Base-by-base conservation (phyloP, 495 filamentous ascomycete genomes). In the Penicillium salamii region DNA sequence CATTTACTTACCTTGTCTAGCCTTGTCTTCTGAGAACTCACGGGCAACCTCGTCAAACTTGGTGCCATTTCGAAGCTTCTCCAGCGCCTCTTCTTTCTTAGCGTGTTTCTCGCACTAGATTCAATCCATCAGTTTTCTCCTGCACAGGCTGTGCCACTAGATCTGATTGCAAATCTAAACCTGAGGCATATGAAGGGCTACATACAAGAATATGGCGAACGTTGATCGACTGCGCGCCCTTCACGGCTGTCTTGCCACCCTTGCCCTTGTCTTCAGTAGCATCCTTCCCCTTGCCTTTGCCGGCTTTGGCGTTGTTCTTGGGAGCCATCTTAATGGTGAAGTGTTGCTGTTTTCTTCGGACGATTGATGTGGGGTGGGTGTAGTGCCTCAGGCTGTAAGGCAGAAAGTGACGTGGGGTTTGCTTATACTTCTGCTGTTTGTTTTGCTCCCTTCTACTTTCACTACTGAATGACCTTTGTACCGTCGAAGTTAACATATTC, bases 31-130 rank as follows among this genome's bases (percentile, higher is more conserved):
- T 0, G 87, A 91, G 54, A 85, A 91, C 61, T 90, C 84, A 52
- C 81, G 76, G 6, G 91, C 91, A 3, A 96, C 90, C n/a, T 88
- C 86, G 55, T 93, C 88, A 58, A 97, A 97, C 58, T 90, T 91
- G 20, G 75, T 77, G 7, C 91, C 90, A 23, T 82, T 83, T 37
- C 78, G 77, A 14, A 95, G 71, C 69, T 93, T 89, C 46, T 82
- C 78, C 5, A 96, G 65, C 0, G 90, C 91, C 65, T 93, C 88
- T 72, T 96, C 89, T 63, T 91, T 95, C 69, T 88, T 91, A 34
- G 79, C 73, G 67, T 91, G 82, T 67, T 97, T 97, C 63, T 89
- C 88, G 63, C 91, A 96, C 87, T 90, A 42, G 18, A 35, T 6
- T 26, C 46, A 18, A 21, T 3, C 23, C 23, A n/a, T n/a, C n/a